Evolutionary conservation across 2,329 filamentous ascomycete genomes (phyloP).

Genomic region (Hirsutella minnesotensis): DNA sequence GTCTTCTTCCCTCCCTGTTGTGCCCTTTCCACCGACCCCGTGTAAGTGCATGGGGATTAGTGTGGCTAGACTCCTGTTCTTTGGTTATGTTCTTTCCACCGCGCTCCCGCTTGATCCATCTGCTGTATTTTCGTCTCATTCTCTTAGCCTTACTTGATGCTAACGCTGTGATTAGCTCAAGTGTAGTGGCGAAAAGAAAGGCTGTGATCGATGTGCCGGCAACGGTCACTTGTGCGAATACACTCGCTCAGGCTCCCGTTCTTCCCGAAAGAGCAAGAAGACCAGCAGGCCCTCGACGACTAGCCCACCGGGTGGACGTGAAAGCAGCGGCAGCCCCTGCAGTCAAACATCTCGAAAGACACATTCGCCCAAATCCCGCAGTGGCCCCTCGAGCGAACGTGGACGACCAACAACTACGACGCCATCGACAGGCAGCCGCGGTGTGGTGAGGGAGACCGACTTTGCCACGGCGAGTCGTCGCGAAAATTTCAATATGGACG

Average conservation of each 20-base stretch:
- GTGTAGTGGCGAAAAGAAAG: constrained; percentile 25
- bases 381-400: neutral
- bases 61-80: too few relatives aligned
- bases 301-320: constrained; percentile 2
- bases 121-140: too few relatives aligned
- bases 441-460: neutral
- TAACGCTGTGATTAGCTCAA: constrained; percentile 14
- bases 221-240: constrained; percentile 21
- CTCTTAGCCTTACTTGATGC: neutral
- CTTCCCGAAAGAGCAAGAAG: constrained; percentile 17
- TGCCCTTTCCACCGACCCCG: too few relatives aligned
- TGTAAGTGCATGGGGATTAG: too few relatives aligned
- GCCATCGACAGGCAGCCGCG: neutral
- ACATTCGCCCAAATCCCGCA: constrained; percentile 1
- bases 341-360: neutral
- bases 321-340: constrained; percentile 2
- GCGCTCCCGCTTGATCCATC: neutral
- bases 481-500: neutral
- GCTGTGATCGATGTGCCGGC: constrained; percentile 22
- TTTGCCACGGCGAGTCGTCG: neutral
- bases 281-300: constrained; percentile 3
- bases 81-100: too few relatives aligned
- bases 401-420: neutral
- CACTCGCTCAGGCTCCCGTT: constrained; percentile 19
- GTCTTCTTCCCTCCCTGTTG: too few relatives aligned